A percentile compares a stretch with the other conserved stretches of the same genome.
These are phyloP conservation scores for Zygosaccharomyces sapae DNA, from an alignment of 1,139 yeast species.

Conservation along the genomic window DNA sequence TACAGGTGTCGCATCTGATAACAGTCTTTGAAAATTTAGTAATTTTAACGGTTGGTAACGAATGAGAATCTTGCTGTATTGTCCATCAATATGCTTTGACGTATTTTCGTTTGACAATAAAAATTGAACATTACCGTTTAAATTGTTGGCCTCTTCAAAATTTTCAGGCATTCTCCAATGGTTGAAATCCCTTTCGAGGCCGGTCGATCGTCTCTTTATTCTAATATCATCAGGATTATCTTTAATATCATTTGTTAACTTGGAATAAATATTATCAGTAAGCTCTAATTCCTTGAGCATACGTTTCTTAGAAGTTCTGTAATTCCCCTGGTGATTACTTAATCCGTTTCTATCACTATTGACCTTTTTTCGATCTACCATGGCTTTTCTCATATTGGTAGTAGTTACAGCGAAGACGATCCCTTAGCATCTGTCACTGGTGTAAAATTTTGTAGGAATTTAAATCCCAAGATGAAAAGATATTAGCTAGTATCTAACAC, in stretches of 20 bases:
- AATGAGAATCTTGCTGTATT: constrained; percentile 19
- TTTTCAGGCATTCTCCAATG: constrained; percentile 16
- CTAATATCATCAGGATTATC: constrained; percentile 14
- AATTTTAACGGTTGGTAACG: constrained; percentile 28
- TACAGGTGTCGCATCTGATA: constrained; percentile 12
- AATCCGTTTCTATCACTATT: constrained; percentile 3
- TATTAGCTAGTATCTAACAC: no score
- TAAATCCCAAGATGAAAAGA: neutral
- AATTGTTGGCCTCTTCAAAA: constrained; percentile 20
- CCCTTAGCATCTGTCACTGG: constrained; percentile 4
- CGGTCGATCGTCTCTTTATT: constrained; percentile 11
- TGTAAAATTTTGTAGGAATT: neutral
- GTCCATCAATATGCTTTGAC: neutral
- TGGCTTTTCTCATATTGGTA: constrained; percentile 11
- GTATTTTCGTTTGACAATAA: constrained; percentile 5
- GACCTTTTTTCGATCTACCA: constrained; percentile 1
- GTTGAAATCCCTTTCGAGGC: constrained; percentile 1
- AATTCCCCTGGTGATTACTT: neutral
- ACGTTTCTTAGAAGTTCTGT: constrained; percentile 4
- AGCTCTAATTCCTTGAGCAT: constrained; percentile 15
- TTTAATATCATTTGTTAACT: constrained; percentile 11
- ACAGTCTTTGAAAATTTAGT: constrained; percentile 24
- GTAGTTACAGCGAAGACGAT: constrained; percentile 3
- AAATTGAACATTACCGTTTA: constrained; percentile 24
- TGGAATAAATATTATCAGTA: constrained; percentile 18